Conservation (phyloP, 345 rosid species). For the Laguncularia racemosa region DNA sequence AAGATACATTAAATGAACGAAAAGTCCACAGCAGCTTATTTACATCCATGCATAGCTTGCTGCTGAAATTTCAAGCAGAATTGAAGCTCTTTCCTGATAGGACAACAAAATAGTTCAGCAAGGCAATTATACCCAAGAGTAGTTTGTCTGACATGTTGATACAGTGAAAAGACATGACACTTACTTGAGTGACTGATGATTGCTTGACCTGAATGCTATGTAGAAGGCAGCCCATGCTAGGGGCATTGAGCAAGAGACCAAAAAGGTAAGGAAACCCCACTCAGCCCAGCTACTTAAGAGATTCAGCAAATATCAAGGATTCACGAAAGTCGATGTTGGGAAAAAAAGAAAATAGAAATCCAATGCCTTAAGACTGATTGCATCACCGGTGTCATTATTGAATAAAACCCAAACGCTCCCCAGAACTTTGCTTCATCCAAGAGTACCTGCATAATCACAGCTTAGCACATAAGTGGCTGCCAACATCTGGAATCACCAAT, state of each 20-base stretch:
- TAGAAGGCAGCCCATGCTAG: conserved; percentile 66
- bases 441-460: conserved; percentile 42
- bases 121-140: too few species aligned
- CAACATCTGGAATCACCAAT: neutral
- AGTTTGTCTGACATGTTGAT: neutral
- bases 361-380: neutral
- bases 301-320: conserved; percentile 18
- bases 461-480: conserved; percentile 4
- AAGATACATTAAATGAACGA: too few species aligned
- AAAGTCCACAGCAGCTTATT: too few species aligned
- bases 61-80: too few species aligned
- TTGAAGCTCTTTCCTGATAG: too few species aligned
- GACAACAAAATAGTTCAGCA: too few species aligned
- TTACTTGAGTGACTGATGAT: conserved; percentile 54
- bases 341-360: conserved; percentile 4
- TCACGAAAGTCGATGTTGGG: neutral
- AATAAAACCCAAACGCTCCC: conserved; percentile 93
- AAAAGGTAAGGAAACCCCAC: conserved; percentile 87
- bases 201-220: conserved; percentile 37
- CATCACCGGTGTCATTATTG: conserved; percentile 62
- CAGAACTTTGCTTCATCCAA: conserved; percentile 86
- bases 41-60: too few species aligned
- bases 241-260: conserved; percentile 56
- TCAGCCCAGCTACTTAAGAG: conserved; percentile 50
- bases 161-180: neutral